Evolutionary conservation across 139 green algal species (phyloP), one percentile per base, ranked within the genome.

Genomic region (Trebouxia sp.): DNA sequence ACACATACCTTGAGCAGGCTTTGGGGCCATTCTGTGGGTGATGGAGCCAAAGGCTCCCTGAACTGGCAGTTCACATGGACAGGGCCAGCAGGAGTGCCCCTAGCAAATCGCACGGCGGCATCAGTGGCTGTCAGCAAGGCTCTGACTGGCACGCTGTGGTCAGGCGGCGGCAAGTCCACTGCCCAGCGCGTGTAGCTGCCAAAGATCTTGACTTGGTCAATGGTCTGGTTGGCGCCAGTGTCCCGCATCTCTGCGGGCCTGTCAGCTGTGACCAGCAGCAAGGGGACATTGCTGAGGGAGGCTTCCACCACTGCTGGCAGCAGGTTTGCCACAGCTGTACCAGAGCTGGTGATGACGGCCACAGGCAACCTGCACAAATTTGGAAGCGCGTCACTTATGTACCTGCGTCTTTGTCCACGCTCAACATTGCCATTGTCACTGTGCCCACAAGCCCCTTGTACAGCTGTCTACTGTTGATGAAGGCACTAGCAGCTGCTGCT

Each of bases 271-370:
- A 99, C 85, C 56, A 99, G 75, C 65, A 99, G 84, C 87, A 99
- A 70, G 28, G 97, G 97, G 56, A 98, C 89, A 10, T 84, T 81
- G 30, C 83, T 85, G 72, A 95, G 89, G 8, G 56, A 82, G 0
- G 94, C 94, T 85, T 99, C 97, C n/a, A 98, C 92, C 15, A 95
- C 95, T 3, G 96, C 91, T 24, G 97, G 97, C 53, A 98, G 85
- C 83, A 99, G 90, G 88, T 99, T 99, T 55, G 94, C 94, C 10
- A 99, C 97, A 2, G 97, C 97, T 0, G 97, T 99, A 67, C 97
- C 97, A 39, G 88, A 96, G 35, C 90, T 91, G 1, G 89, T 95
- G 26, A 98, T 89, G 6, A 98, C 83, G 5, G 85, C 90, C 14
- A 91, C 91, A 77, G 88, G 92, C 41, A 48, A 26, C 48, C 82